These are phyloP conservation scores for Aureobasidium vineae DNA, from an alignment of 2,329 filamentous ascomycete species.

Conservation along the genomic window DNA sequence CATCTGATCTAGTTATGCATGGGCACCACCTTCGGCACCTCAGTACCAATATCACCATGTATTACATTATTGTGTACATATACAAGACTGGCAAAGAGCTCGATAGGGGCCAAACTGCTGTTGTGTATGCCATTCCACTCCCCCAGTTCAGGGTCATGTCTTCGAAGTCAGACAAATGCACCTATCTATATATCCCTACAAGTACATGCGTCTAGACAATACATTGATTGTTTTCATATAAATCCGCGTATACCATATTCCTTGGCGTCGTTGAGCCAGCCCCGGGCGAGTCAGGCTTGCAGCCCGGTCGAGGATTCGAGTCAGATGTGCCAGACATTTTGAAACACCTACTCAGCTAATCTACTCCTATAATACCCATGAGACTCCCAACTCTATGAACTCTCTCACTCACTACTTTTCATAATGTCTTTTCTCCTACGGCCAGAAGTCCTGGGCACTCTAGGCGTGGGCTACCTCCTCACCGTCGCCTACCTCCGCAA, in stretches of 20 bases:
- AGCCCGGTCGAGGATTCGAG: background rate
- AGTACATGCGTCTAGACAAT: background rate
- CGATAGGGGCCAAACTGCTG: background rate
- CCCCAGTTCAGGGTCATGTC: no score
- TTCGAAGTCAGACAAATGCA: no score
- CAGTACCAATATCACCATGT: background rate
- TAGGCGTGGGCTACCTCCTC: background rate
- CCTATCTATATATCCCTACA: background rate
- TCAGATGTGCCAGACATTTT: background rate
- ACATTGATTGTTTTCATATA: background rate
- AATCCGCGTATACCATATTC: background rate
- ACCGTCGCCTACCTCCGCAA: conserved; percentile 17
- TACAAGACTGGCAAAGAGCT: background rate
- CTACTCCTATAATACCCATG: background rate
- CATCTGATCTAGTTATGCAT: background rate
- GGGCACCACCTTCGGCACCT: no score
- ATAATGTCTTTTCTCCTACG: background rate
- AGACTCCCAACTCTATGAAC: background rate
- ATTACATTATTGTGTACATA: background rate
- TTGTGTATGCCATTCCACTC: no score
- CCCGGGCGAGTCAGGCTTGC: background rate
- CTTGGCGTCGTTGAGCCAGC: background rate
- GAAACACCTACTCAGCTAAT: background rate
- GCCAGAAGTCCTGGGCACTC: background rate
- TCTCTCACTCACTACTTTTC: background rate